Percentiles rank a stretch among this genome's conserved stretches.
These are phyloP conservation scores for Grifola frondosa DNA, from an alignment of 1,284 basidiomycete species.

Conservation along the genomic window DNA sequence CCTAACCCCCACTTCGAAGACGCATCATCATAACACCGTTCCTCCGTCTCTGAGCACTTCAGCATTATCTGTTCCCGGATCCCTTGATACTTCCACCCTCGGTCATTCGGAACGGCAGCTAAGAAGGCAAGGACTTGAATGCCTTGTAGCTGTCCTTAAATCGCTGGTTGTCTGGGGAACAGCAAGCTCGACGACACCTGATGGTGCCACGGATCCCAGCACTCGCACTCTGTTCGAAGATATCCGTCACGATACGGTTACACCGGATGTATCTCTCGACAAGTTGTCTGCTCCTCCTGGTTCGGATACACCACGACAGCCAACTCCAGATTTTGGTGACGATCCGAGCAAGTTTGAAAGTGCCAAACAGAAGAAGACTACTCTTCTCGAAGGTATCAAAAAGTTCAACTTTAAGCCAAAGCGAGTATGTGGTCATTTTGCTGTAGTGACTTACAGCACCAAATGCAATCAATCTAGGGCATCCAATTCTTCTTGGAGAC, in stretches of 20 bases:
- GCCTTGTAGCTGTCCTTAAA: constrained; percentile 81
- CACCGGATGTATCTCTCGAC: constrained; percentile 50
- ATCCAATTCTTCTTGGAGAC: constrained; percentile 87
- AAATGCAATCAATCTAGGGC: constrained; percentile 50
- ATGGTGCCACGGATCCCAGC: constrained; percentile 41
- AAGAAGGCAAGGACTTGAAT: constrained; percentile 86
- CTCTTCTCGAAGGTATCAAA: constrained; percentile 91
- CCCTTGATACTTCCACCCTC: constrained; percentile 62
- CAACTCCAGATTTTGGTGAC: constrained; percentile 78
- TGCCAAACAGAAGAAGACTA: constrained; percentile 97
- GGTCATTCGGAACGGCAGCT: constrained; percentile 82
- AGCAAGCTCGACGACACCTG: constrained; percentile 42
- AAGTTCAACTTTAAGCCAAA: constrained; percentile 99
- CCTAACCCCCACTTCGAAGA: constrained; percentile 52
- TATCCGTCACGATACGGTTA: constrained; percentile 44
- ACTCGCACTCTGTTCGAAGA: constrained; percentile 54
- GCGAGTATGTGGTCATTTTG: constrained; percentile 45
- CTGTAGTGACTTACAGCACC: constrained; percentile 6
- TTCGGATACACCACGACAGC: constrained; percentile 55
- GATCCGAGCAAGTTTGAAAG: constrained; percentile 94
- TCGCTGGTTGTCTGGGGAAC: constrained; percentile 92
- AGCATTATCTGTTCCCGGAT: constrained; percentile 66
- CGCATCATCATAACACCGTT: constrained; percentile 42
- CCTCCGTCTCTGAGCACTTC: constrained; percentile 68
- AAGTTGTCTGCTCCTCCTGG: constrained; percentile 50